Evolutionary conservation across 805 yeast genomes (phyloP).

Genomic region (Wickerhamiella shivajii): DNA sequence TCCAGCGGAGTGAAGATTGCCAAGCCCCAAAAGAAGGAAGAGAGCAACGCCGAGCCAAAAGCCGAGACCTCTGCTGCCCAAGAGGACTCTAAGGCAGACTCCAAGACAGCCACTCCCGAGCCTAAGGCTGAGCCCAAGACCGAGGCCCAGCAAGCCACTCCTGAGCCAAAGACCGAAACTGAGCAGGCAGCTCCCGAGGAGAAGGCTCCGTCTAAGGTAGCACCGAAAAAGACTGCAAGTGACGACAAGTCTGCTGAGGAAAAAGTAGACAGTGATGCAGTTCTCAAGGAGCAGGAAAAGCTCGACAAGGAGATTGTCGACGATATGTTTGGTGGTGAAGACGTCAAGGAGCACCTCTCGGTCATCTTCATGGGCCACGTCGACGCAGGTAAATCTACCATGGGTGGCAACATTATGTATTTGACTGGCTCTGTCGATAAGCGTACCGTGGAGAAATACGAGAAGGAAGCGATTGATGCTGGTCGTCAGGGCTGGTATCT

Average conservation of each 20-base stretch:
- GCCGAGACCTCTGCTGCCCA: slow-evolving; percentile 6
- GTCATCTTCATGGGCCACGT: slow-evolving; percentile 99
- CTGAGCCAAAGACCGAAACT: neutral
- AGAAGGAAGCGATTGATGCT: slow-evolving; percentile 96
- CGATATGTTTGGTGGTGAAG: slow-evolving; percentile 64
- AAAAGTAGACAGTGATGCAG: slow-evolving; percentile 16
- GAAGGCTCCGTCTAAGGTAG: neutral
- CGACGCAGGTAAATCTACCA: slow-evolving; percentile 98
- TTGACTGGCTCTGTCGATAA: slow-evolving; percentile 96
- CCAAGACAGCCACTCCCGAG: slow-evolving; percentile 1
- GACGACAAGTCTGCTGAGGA: neutral
- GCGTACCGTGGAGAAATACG: slow-evolving; percentile 96
- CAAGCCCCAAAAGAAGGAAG: slow-evolving; percentile 4
- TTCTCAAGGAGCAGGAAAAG: slow-evolving; percentile 18
- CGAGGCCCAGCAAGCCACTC: neutral
- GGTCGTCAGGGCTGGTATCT: slow-evolving; percentile 99
- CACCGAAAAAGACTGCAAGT: slow-evolving; percentile 10
- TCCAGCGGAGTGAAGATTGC: neutral
- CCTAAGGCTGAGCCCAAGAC: slow-evolving; percentile 6
- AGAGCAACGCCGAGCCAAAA: slow-evolving; percentile 4
- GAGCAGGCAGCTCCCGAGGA: slow-evolving; percentile 7
- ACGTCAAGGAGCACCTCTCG: slow-evolving; percentile 76
- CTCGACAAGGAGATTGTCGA: slow-evolving; percentile 63
- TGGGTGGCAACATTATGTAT: slow-evolving; percentile 94
- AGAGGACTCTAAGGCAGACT: slow-evolving; percentile 7